Conservation (phyloP, 2,329 filamentous ascomycete genomes). For the Westerdykella ornata region DNA sequence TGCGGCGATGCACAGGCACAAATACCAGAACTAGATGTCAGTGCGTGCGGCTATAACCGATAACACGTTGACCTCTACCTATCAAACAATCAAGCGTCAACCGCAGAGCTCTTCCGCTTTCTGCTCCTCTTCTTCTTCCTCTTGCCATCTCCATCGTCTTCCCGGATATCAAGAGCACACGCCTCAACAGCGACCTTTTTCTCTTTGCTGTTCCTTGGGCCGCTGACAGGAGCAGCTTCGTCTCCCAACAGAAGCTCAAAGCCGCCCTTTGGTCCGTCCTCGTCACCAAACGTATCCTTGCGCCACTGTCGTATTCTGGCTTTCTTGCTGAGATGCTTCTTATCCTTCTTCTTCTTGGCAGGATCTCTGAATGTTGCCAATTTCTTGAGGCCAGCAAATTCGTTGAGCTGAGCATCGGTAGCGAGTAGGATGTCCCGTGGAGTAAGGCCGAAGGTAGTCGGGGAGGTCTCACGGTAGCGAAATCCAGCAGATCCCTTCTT, state of each 20-base stretch:
- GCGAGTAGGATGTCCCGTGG: conserved; percentile 87
- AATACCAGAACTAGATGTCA: no score
- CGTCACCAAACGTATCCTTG: conserved; percentile 58
- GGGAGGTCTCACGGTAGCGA: conserved; percentile 91
- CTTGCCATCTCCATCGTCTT: conserved; percentile 9
- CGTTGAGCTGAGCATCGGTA: conserved; percentile 76
- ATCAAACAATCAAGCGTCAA: no score
- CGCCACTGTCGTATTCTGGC: conserved; percentile 82
- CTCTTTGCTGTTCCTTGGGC: conserved; percentile 21
- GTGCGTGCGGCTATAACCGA: no score
- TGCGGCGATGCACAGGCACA: no score
- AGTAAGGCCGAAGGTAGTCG: conserved; percentile 82
- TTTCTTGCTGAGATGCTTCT: conserved; percentile 88
- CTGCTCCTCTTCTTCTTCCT: conserved; percentile 37
- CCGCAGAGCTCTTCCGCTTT: conserved; percentile 22
- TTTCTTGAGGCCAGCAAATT: conserved; percentile 91
- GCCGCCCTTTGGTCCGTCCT: conserved; percentile 46
- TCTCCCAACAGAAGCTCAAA: conserved; percentile 30
- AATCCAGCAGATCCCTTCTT: conserved; percentile 56
- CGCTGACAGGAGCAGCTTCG: conserved; percentile 19
- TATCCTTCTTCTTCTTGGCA: conserved; percentile 83
- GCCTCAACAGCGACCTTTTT: conserved; percentile 15
- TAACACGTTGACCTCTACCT: no score
- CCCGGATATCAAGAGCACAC: conserved; percentile 26
- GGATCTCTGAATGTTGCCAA: conserved; percentile 80